Percentiles rank a stretch among this genome's conserved stretches.
Conservation (phyloP, 371 early-diverging fungal genomes). For the Mucor saturninus region DNA sequence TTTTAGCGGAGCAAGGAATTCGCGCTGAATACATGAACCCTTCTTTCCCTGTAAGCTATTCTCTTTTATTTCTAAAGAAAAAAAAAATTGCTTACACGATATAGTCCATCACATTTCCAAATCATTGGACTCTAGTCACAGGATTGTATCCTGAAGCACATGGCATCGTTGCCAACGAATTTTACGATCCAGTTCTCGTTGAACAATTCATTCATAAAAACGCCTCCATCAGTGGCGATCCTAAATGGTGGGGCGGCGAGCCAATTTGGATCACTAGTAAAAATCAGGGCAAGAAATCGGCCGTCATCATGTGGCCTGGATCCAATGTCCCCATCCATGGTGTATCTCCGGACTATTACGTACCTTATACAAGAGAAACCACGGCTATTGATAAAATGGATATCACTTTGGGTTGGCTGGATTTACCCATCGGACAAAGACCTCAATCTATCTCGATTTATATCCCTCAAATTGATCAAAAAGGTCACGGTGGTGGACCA, state of each 20-base stretch:
- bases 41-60: conserved; percentile 66
- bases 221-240: conserved; percentile 47
- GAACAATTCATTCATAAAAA: conserved; percentile 78
- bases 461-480: conserved; percentile 78
- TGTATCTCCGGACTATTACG: conserved; percentile 66
- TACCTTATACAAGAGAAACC: conserved; percentile 55
- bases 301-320: conserved; percentile 90
- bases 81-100: too few relatives aligned
- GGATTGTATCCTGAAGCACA: conserved; percentile 91
- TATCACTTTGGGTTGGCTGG: conserved; percentile 74
- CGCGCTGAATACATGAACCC: conserved; percentile 72
- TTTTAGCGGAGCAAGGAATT: conserved; percentile 47
- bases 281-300: conserved; percentile 66
- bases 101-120: conserved; percentile 85
- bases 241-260: conserved; percentile 88
- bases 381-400: conserved; percentile 62
- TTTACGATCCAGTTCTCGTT: conserved; percentile 75
- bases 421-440: conserved; percentile 62
- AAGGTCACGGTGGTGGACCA: conserved; percentile 82
- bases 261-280: conserved; percentile 91
- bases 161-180: conserved; percentile 91
- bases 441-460: conserved; percentile 82
- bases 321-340: conserved; percentile 62
- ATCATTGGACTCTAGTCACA: conserved; percentile 91
- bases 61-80: neutral